These are phyloP conservation scores for Candida montana DNA, from an alignment of 805 yeast species.

Conservation along the genomic window DNA sequence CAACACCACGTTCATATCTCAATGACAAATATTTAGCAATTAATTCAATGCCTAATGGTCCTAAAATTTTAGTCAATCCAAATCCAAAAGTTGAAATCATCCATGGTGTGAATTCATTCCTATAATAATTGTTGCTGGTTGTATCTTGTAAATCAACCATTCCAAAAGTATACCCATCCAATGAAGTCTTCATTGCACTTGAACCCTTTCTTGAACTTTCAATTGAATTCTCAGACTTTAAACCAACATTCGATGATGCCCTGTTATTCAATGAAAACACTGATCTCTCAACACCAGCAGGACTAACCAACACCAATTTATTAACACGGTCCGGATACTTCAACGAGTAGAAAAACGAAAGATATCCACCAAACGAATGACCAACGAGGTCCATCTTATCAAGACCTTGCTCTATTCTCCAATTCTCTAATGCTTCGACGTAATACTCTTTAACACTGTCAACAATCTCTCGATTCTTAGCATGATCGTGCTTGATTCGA, in stretches of 20 bases:
- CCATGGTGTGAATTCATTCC: constrained; percentile 27
- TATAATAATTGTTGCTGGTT: constrained; percentile 22
- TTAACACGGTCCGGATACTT: constrained; percentile 50
- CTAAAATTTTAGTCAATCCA: constrained; percentile 40
- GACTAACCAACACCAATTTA: constrained; percentile 59
- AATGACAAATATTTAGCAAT: constrained; percentile 21
- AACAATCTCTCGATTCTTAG: constrained; percentile 16
- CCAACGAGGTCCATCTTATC: constrained; percentile 59
- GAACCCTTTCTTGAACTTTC: too few species aligned
- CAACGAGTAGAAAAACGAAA: constrained; percentile 59
- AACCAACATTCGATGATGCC: background rate
- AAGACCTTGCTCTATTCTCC: constrained; percentile 50
- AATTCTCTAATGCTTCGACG: constrained; percentile 52
- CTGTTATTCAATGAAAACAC: constrained; percentile 49
- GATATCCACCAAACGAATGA: constrained; percentile 76
- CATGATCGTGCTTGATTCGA: constrained; percentile 16
- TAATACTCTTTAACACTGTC: constrained; percentile 50
- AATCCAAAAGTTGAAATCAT: constrained; percentile 35
- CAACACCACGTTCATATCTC: constrained; percentile 11
- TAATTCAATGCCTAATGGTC: constrained; percentile 36
- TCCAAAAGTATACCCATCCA: constrained; percentile 6
- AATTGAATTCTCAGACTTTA: too few species aligned
- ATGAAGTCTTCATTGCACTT: constrained; percentile 6
- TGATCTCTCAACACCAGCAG: constrained; percentile 74
- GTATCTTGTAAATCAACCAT: constrained; percentile 14